Conservation (phyloP, 2,329 filamentous ascomycete species). For the Aspergillus hiratsukae region DNA sequence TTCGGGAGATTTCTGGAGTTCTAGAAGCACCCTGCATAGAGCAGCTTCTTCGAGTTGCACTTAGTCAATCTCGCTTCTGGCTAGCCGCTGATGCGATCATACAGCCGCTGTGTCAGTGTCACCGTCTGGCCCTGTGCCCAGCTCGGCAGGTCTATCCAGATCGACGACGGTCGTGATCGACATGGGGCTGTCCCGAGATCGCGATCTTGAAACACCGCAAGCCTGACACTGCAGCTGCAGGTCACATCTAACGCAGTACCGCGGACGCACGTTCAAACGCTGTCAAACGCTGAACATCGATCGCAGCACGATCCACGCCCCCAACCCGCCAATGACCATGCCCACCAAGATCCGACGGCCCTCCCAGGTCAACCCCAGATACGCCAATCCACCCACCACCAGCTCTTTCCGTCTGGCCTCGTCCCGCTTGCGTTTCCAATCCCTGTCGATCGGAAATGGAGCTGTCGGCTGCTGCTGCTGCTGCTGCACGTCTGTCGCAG, state of each 20-base stretch:
- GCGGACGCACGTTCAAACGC: too few relatives aligned
- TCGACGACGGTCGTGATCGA: neutral
- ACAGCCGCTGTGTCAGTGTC: neutral
- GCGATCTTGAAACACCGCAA: neutral
- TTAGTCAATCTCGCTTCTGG: too few relatives aligned
- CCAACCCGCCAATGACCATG: constrained; percentile 34
- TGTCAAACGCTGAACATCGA: constrained; percentile 29
- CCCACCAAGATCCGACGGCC: constrained; percentile 41
- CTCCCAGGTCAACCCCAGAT: constrained; percentile 48
- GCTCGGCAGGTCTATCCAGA: too few relatives aligned
- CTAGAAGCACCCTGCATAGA: neutral
- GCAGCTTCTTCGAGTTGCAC: too few relatives aligned
- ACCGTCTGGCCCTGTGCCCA: too few relatives aligned
- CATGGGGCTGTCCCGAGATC: neutral
- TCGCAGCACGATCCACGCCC: constrained; percentile 40
- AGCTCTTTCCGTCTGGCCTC: constrained; percentile 56
- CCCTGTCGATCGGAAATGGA: constrained; percentile 55
- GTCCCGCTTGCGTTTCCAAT: constrained; percentile 53
- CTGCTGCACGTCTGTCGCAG: constrained; percentile 24
- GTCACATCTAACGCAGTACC: too few relatives aligned
- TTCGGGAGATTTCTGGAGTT: neutral
- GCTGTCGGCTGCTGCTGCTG: constrained; percentile 38
- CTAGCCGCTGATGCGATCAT: neutral
- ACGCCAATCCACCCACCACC: constrained; percentile 54
- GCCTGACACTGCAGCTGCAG: neutral